phyloP scores from a whole-genome alignment of 805 yeast species.

The Cyberlindnera mycetangii region DNA sequence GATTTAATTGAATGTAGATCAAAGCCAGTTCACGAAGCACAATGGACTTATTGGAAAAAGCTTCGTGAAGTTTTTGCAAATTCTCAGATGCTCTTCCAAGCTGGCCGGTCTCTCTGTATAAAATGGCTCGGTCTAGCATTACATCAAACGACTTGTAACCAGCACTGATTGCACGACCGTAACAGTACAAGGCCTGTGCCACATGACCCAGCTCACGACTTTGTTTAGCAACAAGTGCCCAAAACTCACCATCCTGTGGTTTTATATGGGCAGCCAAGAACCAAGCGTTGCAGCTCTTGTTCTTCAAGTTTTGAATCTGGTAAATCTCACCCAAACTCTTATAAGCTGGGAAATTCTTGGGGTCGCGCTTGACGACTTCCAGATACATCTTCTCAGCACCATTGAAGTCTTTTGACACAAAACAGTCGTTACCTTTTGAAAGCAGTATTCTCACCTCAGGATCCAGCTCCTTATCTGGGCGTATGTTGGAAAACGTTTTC shows the following conservation, averaged over 20 bases:
- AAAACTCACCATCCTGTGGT: slow-evolving; percentile 71
- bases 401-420: slow-evolving; percentile 59
- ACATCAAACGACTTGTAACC: slow-evolving; percentile 50
- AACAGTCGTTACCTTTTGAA: slow-evolving; percentile 77
- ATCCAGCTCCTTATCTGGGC: slow-evolving; percentile 45
- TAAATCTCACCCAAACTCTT: slow-evolving; percentile 85
- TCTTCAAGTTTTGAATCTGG: slow-evolving; percentile 57
- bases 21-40: slow-evolving; percentile 62
- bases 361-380: slow-evolving; percentile 75
- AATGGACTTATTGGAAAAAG: slow-evolving; percentile 57
- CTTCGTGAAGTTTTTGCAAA: slow-evolving; percentile 52
- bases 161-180: slow-evolving; percentile 55
- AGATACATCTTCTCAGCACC: slow-evolving; percentile 57
- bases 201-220: slow-evolving; percentile 63
- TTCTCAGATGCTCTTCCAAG: slow-evolving; percentile 73
- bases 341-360: slow-evolving; percentile 78
- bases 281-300: slow-evolving; percentile 81
- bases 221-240: slow-evolving; percentile 73
- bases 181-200: slow-evolving; percentile 79
- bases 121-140: slow-evolving; percentile 60
- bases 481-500: slow-evolving; percentile 31
- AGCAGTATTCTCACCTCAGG: slow-evolving; percentile 70
- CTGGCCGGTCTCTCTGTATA: slow-evolving; percentile 65
- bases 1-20: slow-evolving; percentile 44
- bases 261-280: slow-evolving; percentile 74